Conservation (phyloP, 2,329 filamentous ascomycete genomes). For the Lecanicillium sp. region DNA sequence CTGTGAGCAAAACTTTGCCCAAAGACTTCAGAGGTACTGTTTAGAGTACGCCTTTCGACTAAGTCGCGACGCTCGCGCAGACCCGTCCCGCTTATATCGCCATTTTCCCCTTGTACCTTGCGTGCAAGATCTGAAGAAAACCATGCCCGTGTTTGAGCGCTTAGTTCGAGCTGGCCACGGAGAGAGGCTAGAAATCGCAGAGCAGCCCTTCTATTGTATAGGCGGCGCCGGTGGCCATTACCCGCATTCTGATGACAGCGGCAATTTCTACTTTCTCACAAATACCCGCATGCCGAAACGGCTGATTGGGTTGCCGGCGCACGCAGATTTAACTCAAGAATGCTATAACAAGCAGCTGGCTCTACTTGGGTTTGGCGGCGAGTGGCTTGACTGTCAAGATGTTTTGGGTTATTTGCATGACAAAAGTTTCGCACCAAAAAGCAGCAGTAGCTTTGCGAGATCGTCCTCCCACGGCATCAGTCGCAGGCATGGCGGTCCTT, state of each 20-base stretch:
- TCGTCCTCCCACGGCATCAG: no score
- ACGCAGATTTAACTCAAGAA: not conserved
- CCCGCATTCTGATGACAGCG: not conserved
- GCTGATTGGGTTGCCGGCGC: not conserved
- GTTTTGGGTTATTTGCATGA: not conserved
- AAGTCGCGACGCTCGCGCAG: not conserved
- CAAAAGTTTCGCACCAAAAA: not conserved
- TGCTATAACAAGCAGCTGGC: not conserved
- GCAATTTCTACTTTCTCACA: not conserved
- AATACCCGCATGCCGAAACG: constrained; percentile 1
- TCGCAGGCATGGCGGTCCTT: no score
- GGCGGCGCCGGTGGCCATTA: constrained; percentile 3
- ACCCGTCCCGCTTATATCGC: not conserved
- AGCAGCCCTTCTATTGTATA: constrained; percentile 1
- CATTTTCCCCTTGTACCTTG: not conserved
- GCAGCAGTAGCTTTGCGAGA: no score
- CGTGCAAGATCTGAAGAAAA: not conserved
- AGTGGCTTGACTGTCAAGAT: constrained; percentile 2
- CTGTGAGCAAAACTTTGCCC: not conserved
- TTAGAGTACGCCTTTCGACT: not conserved
- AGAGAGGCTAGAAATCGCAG: not conserved
- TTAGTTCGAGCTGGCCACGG: not conserved
- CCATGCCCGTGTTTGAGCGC: not conserved
- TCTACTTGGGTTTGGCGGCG: not conserved
- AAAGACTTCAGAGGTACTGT: not conserved